These are phyloP conservation scores for Lepraria neglecta DNA, from an alignment of 495 filamentous ascomycete species.

Conservation along the genomic window DNA sequence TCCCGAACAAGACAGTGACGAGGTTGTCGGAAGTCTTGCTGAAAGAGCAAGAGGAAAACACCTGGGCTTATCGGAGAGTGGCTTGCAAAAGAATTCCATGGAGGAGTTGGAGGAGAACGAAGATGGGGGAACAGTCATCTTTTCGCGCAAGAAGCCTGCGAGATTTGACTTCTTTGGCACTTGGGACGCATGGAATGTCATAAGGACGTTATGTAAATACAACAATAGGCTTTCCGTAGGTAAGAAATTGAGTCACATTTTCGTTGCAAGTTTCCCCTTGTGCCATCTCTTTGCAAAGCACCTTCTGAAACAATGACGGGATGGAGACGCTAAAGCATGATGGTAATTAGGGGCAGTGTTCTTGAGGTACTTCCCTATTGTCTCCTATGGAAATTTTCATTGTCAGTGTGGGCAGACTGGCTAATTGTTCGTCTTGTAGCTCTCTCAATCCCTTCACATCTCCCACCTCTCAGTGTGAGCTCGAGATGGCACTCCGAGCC, in stretches of 20 bases:
- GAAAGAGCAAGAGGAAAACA: constrained; percentile 52
- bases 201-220: constrained; percentile 83
- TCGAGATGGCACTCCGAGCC: constrained; percentile 94
- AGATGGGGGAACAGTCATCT: neutral
- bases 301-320: constrained; percentile 8
- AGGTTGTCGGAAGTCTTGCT: constrained; percentile 52
- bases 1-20: constrained; percentile 41
- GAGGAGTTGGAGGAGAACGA: constrained; percentile 33
- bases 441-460: constrained; percentile 68
- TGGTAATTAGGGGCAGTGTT: constrained; percentile 13
- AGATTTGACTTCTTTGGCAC: constrained; percentile 59
- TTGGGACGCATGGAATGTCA: constrained; percentile 92
- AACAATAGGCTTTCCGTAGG: constrained; percentile 74
- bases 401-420: neutral
- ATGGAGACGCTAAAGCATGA: neutral
- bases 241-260: constrained; percentile 47
- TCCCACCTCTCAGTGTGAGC: constrained; percentile 68
- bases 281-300: neutral
- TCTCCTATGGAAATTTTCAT: constrained; percentile 1
- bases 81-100: constrained; percentile 12
- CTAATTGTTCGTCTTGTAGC: constrained; percentile 42
- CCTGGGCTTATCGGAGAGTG: constrained; percentile 32
- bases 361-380: constrained; percentile 33
- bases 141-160: constrained; percentile 9
- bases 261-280: constrained; percentile 4